Evolutionary conservation across 768 basidiomycete species (phyloP).

Genomic region (Suillus variegatus): DNA sequence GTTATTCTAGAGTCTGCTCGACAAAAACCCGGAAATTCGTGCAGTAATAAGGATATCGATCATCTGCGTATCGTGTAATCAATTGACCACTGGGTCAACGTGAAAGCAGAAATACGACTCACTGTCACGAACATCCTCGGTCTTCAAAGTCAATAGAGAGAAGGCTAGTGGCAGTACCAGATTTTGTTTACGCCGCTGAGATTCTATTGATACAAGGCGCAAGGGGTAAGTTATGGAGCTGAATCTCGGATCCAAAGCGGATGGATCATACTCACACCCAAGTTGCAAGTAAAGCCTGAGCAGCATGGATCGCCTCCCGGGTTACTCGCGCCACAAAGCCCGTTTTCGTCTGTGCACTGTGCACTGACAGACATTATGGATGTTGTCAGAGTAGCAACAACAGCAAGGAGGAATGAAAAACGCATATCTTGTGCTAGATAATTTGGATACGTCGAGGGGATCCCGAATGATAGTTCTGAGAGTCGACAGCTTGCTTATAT

Average conservation of each 20-base stretch:
- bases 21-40: neutral
- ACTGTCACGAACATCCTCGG: neutral
- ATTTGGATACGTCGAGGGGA: neutral
- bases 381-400: neutral
- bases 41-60: neutral
- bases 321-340: neutral
- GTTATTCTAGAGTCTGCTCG: neutral
- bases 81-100: neutral
- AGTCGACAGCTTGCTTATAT: neutral
- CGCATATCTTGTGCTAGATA: neutral
- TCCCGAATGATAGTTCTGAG: neutral
- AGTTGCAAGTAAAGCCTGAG: neutral
- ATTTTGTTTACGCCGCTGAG: fast-evolving
- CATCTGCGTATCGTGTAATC: neutral
- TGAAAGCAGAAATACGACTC: neutral
- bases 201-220: neutral
- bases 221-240: neutral
- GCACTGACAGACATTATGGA: neutral
- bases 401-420: neutral
- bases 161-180: neutral
- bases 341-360: neutral
- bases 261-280: neutral
- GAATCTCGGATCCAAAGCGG: neutral
- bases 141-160: neutral
- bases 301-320: neutral